Evolutionary conservation across 2,329 filamentous ascomycete genomes (phyloP).

Genomic region (Fusarium sp.): DNA sequence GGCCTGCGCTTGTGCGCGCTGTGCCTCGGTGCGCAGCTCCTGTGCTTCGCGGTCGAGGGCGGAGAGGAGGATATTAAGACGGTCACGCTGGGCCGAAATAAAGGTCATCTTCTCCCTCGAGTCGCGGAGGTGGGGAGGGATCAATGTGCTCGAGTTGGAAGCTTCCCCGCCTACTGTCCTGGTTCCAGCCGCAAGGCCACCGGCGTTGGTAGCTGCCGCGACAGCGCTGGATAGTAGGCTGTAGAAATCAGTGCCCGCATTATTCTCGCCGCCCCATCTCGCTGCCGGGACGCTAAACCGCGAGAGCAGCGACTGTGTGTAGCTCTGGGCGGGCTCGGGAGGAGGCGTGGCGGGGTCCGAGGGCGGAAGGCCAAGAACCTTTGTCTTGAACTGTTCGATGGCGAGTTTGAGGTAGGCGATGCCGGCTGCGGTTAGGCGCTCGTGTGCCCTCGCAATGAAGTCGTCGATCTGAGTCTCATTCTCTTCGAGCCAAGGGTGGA

Average conservation of each 20-base stretch:
- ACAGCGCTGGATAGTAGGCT: conserved; percentile 83
- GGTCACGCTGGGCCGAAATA: conserved; percentile 84
- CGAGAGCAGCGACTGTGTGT: conserved; percentile 86
- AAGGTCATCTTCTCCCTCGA: conserved; percentile 80
- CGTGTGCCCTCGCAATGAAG: conserved; percentile 87
- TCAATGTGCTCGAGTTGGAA: conserved; percentile 70
- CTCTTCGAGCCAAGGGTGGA: conserved; percentile 89
- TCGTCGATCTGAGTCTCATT: conserved; percentile 93
- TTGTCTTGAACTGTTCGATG: conserved; percentile 81
- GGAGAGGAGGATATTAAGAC: conserved; percentile 80
- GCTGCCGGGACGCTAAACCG: conserved; percentile 88
- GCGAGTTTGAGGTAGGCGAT: conserved; percentile 81
- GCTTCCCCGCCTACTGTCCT: conserved; percentile 42
- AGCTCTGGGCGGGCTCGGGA: conserved; percentile 67
- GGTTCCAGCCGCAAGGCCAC: conserved; percentile 53
- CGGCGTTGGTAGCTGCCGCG: conserved; percentile 70
- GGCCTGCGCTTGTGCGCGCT: conserved; percentile 42
- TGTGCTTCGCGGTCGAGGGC: conserved; percentile 86
- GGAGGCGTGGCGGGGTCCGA: conserved; percentile 56
- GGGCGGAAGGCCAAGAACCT: conserved; percentile 84
- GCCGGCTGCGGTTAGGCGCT: conserved; percentile 82
- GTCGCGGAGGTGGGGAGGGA: conserved; percentile 78
- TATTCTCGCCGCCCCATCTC: conserved; percentile 67
- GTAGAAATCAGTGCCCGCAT: conserved; percentile 78
- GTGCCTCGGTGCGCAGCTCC: conserved; percentile 63